Evolutionary conservation across 192 early-diverging fungal species (phyloP), one percentile per base, ranked within the genome.

Genomic region (Podila clonocystis): DNA sequence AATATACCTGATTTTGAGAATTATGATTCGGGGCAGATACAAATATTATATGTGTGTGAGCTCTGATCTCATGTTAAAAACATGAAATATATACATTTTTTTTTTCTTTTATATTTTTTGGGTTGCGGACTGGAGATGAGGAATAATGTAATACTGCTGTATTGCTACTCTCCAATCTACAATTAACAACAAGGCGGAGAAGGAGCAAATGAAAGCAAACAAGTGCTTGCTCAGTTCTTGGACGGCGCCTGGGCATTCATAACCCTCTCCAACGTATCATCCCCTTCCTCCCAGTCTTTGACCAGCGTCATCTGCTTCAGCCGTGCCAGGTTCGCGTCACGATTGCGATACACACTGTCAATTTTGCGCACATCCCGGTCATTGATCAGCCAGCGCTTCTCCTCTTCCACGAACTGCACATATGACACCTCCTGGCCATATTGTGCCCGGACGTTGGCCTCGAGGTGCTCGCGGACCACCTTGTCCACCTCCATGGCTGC

Each of bases 201-300:
- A 11, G 9, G 1, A 36, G 34, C 34, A 36, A 36, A 11, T 9
- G 34, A 36, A 36, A 36, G 9, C 7, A 36, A 36, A 9, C 34
- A 36, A 9, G 34, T 11, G 9, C 34, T 36, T 36, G 34, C 34
- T 36, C 34, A 36, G 34, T 36, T 9, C 34, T 11, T 36, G 9
- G 9, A 41, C 62, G 31, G 31, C 15, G 34, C 31, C 7, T 31
- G 31, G 8, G 34, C 62, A 38, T 62, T 62, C 62, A 63, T 63
- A 41, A 63, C 62, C 62, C 62, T 63, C 34, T 63, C 62, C 62
- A 63, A 22, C 13, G 62, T 63, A 41, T 63, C 62, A 41, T 63
- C 62, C 34, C 38, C 62, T 41, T 63, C 62, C 36, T 63, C 62
- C 62, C 62, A 63, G 62, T 63, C 62, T 31, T 63, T 63, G 38